Evolutionary conservation across 768 basidiomycete genomes (phyloP).

Genomic region (Serendipita sp.): DNA sequence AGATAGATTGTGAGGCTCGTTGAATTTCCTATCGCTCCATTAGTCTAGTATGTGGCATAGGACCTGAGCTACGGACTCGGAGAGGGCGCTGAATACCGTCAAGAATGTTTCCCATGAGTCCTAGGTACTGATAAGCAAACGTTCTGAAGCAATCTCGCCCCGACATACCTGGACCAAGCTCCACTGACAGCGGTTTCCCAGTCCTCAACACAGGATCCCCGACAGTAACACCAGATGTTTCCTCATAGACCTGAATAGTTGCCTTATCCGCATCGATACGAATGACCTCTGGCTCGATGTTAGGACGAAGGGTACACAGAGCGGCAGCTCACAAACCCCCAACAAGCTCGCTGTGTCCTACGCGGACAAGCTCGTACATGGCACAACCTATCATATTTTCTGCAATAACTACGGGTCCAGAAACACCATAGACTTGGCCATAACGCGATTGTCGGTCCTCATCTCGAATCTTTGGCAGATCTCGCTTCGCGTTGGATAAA

Average conservation of each 20-base stretch:
- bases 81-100: constrained; percentile 93
- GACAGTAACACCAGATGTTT: constrained; percentile 96
- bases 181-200: constrained; percentile 94
- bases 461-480: constrained; percentile 77
- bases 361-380: constrained; percentile 96
- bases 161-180: constrained; percentile 79
- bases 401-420: constrained; percentile 95
- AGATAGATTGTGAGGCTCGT: constrained; percentile 96
- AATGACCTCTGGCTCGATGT: constrained; percentile 67
- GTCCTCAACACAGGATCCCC: constrained; percentile 96
- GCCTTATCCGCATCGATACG: constrained; percentile 96
- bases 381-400: constrained; percentile 92
- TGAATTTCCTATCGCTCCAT: constrained; percentile 56
- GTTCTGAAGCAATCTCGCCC: neutral
- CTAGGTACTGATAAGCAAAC: constrained; percentile 24
- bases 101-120: constrained; percentile 98
- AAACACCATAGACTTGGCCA: constrained; percentile 86
- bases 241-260: constrained; percentile 98
- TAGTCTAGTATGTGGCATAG: neutral
- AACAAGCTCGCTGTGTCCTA: constrained; percentile 95
- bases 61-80: constrained; percentile 36
- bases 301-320: neutral
- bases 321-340: constrained; percentile 44
- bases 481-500: constrained; percentile 74
- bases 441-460: constrained; percentile 79